These are phyloP conservation scores for Monosiga brevicollis DNA, from an alignment of 78 protist genomes.

Conservation along the genomic window DNA sequence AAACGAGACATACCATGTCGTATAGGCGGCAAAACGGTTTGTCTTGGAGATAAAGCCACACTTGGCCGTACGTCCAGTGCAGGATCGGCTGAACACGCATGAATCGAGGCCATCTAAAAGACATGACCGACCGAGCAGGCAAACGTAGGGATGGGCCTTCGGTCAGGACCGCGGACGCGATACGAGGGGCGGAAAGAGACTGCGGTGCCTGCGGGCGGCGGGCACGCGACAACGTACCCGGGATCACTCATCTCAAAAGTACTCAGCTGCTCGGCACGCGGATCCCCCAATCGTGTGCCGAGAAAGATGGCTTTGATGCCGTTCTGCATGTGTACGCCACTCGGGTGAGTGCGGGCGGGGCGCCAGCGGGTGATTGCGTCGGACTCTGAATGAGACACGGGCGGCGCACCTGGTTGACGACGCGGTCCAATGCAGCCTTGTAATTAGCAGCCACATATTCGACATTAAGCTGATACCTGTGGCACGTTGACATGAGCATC, in stretches of 20 bases:
- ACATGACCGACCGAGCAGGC: too few relatives aligned
- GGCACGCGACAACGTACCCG: not conserved
- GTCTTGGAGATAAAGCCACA: not conserved
- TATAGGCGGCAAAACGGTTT: not conserved
- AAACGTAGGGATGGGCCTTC: too few relatives aligned
- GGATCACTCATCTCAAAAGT: not conserved
- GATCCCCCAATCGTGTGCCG: not conserved
- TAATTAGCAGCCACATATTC: not conserved
- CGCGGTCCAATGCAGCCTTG: not conserved
- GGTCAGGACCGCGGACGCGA: too few relatives aligned
- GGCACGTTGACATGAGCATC: not conserved
- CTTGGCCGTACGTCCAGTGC: not conserved
- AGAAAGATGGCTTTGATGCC: not conserved
- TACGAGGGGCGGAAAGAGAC: not conserved
- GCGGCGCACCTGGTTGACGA: not conserved
- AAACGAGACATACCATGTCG: not conserved
- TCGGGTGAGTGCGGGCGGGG: too few relatives aligned
- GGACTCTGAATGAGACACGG: not conserved
- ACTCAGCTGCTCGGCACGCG: not conserved
- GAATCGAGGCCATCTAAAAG: not conserved
- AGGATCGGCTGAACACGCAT: not conserved
- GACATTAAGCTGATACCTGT: not conserved
- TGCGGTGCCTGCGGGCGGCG: not conserved
- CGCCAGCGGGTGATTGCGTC: too few relatives aligned
- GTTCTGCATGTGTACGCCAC: not conserved